Evolutionary conservation across 352 stramenopile species (phyloP).

Genomic region (Pythium inflatum): DNA sequence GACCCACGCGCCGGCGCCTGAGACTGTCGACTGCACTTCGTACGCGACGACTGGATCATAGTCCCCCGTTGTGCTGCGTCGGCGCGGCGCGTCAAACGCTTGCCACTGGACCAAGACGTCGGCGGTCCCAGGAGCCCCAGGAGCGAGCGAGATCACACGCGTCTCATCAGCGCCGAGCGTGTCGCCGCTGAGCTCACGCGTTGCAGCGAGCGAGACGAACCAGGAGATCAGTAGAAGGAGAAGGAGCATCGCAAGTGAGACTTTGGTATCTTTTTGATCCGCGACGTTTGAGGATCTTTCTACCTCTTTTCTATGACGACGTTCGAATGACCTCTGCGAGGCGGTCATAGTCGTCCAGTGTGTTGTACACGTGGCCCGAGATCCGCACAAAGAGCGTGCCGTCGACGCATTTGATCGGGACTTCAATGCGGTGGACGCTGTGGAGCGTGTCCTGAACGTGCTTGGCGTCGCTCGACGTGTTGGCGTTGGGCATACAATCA

Average conservation of each 20-base stretch:
- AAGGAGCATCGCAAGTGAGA: background rate
- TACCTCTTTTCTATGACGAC: slow-evolving; percentile 1
- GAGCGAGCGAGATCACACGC: slow-evolving; percentile 12
- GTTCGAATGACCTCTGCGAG: slow-evolving; percentile 38
- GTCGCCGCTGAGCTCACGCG: background rate
- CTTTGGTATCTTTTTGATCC: background rate
- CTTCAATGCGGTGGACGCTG: slow-evolving; percentile 80
- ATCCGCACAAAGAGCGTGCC: slow-evolving; percentile 88
- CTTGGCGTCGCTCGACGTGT: slow-evolving; percentile 88
- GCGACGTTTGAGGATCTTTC: background rate
- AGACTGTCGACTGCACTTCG: slow-evolving; percentile 56
- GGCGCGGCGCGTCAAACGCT: slow-evolving; percentile 43
- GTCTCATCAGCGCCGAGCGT: background rate
- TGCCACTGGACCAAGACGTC: slow-evolving; percentile 48
- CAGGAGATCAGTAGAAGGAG: background rate
- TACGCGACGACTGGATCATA: slow-evolving; percentile 48
- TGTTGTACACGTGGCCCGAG: slow-evolving; percentile 94
- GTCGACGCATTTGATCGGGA: slow-evolving; percentile 93
- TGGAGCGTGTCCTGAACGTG: slow-evolving; percentile 92
- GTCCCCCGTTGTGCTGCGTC: slow-evolving; percentile 7
- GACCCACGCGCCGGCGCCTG: slow-evolving; percentile 47
- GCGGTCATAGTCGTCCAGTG: slow-evolving; percentile 77
- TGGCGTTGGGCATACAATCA: background rate
- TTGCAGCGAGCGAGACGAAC: background rate
- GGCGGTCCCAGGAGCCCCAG: slow-evolving; percentile 48